Percentiles rank a stretch among this genome's conserved stretches.
Conservation (phyloP, 2,329 filamentous ascomycete genomes). For the Colletotrichum zoysiae region DNA sequence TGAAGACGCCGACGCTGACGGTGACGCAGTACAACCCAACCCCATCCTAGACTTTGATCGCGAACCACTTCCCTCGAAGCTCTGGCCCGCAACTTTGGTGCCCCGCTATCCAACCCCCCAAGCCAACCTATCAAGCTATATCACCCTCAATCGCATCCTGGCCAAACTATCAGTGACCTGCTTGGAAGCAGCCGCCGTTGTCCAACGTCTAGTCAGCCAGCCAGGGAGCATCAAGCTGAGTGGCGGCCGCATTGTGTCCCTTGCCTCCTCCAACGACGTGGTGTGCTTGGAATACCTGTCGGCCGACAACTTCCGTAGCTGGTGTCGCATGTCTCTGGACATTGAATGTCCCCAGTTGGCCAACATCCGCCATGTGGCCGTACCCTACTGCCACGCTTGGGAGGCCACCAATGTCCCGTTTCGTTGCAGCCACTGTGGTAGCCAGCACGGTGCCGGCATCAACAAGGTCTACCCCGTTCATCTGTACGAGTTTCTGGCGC, state of each 20-base stretch:
- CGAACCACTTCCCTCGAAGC: slow-evolving; percentile 40
- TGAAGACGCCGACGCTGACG: not conserved
- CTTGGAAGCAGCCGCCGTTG: slow-evolving; percentile 24
- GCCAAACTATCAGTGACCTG: slow-evolving; percentile 33
- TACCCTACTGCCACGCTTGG: slow-evolving; percentile 59
- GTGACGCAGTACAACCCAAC: slow-evolving; percentile 40
- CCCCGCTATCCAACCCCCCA: slow-evolving; percentile 47
- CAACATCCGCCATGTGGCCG: slow-evolving; percentile 54
- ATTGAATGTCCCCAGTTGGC: slow-evolving; percentile 49
- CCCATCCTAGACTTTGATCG: slow-evolving; percentile 45
- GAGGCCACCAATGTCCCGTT: slow-evolving; percentile 46
- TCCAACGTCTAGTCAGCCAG: slow-evolving; percentile 15
- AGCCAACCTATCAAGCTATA: slow-evolving; percentile 52
- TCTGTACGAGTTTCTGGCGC: slow-evolving; percentile 58
- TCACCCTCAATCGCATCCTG: slow-evolving; percentile 45
- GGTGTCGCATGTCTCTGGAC: slow-evolving; percentile 46
- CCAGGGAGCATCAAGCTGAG: slow-evolving; percentile 45
- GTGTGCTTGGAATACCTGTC: slow-evolving; percentile 54
- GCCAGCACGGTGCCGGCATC: slow-evolving; percentile 46
- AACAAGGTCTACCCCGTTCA: slow-evolving; percentile 53
- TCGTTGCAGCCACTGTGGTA: slow-evolving; percentile 52
- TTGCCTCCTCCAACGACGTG: slow-evolving; percentile 49
- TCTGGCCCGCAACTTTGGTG: slow-evolving; percentile 43
- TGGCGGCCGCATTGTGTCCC: slow-evolving; percentile 48
- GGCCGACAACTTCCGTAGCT: slow-evolving; percentile 46